These are phyloP conservation scores for Pseudogymnoascus sp. DNA, from an alignment of 2,329 filamentous ascomycete genomes.

Conservation along the genomic window DNA sequence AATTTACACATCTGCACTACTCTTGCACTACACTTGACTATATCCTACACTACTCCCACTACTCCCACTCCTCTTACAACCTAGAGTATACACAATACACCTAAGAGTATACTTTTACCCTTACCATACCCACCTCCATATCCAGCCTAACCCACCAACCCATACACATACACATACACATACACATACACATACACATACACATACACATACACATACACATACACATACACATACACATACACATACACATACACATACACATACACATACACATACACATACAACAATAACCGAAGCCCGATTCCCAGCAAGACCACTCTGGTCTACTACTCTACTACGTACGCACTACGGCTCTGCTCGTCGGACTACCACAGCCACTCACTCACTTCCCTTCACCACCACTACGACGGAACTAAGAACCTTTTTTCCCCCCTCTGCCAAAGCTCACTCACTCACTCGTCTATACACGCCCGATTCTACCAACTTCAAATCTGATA, in stretches of 20 bases:
- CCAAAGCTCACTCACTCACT: background rate
- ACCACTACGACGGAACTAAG: slow-evolving; percentile 1
- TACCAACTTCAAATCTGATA: background rate
- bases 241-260: background rate
- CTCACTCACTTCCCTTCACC: background rate
- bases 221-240: background rate
- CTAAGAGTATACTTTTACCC: background rate
- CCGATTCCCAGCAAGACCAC: background rate
- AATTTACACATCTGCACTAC: slow-evolving; percentile 15
- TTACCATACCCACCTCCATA: background rate
- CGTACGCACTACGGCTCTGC: background rate
- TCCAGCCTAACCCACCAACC: background rate
- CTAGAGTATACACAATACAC: too few species aligned
- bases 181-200: background rate
- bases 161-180: background rate
- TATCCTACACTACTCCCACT: background rate
- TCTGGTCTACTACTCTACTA: background rate
- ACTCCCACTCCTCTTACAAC: background rate
- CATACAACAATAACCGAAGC: background rate
- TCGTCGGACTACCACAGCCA: background rate
- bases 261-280: background rate
- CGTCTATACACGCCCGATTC: background rate
- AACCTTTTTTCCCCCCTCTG: background rate
- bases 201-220: background rate
- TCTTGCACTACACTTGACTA: slow-evolving; percentile 14